Percentiles rank a stretch among this genome's conserved stretches.
Evolutionary conservation across 2,329 filamentous ascomycete species (phyloP).

Genomic region (Alternaria triticimaculans): DNA sequence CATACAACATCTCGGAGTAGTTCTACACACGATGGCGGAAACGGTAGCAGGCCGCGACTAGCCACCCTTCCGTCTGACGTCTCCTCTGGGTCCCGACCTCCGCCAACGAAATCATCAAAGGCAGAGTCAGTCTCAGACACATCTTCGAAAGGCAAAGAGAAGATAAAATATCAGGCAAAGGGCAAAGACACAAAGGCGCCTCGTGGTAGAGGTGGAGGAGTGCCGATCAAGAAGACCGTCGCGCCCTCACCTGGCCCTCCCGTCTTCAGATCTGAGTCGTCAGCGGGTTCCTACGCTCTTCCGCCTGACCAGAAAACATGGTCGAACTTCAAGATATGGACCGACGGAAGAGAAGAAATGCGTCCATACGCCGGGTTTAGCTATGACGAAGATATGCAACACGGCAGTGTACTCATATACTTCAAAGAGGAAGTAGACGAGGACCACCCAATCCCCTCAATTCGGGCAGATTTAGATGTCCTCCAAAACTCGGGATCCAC

Average conservation of each 20-base stretch:
- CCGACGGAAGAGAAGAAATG: slow-evolving; percentile 36
- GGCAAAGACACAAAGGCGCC: slow-evolving; percentile 50
- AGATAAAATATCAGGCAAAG: slow-evolving; percentile 42
- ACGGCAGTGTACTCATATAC: slow-evolving; percentile 47
- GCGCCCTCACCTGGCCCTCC: slow-evolving; percentile 20
- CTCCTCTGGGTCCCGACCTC: slow-evolving; percentile 24
- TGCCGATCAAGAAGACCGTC: slow-evolving; percentile 41
- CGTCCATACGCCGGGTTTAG: slow-evolving; percentile 48
- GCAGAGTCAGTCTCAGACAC: slow-evolving; percentile 33
- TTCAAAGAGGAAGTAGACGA: slow-evolving; percentile 49
- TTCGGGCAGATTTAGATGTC: slow-evolving; percentile 44
- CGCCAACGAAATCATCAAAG: slow-evolving; percentile 28
- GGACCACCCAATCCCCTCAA: slow-evolving; percentile 44
- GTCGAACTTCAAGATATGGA: slow-evolving; percentile 48
- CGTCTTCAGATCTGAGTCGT: slow-evolving; percentile 34
- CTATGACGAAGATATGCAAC: slow-evolving; percentile 48
- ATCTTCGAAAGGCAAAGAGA: slow-evolving; percentile 42
- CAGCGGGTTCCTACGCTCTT: slow-evolving; percentile 21
- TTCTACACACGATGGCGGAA: slow-evolving; percentile 32
- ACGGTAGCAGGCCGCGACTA: slow-evolving; percentile 22
- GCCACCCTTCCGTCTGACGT: slow-evolving; percentile 32
- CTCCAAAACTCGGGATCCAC: slow-evolving; percentile 47
- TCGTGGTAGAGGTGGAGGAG: slow-evolving; percentile 48
- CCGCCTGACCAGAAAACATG: slow-evolving; percentile 36
- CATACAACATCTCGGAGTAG: slow-evolving; percentile 39